These are phyloP conservation scores for Pyrus hybrid DNA, from an alignment of 331 rosid genomes.

Conservation along the genomic window DNA sequence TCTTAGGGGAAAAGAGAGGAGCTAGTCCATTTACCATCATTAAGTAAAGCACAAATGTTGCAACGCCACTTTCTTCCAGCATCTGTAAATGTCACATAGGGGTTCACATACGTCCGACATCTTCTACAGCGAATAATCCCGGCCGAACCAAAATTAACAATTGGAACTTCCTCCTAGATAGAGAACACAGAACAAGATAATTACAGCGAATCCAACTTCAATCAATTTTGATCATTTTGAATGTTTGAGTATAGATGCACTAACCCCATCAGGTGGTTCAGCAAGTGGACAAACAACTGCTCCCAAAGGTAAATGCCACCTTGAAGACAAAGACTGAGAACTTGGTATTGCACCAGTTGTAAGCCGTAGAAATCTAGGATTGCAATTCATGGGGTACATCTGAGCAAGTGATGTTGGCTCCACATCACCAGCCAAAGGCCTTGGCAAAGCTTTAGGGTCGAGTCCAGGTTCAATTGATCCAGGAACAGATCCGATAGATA, in stretches of 20 bases:
- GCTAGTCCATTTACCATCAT: conserved; percentile 66
- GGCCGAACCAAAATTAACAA: conserved; percentile 66
- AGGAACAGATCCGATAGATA: conserved; percentile 55
- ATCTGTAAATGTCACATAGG: conserved; percentile 85
- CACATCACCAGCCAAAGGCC: conserved; percentile 87
- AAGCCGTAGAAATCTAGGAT: conserved; percentile 67
- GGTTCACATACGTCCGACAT: conserved; percentile 94
- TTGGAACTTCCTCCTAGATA: conserved; percentile 83
- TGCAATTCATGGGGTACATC: conserved; percentile 63
- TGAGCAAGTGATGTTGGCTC: conserved; percentile 55
- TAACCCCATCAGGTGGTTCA: conserved; percentile 81
- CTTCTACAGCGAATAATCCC: conserved; percentile 97
- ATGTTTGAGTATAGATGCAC: conserved; percentile 26
- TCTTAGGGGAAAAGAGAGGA: too few species aligned
- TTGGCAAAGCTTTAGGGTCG: conserved; percentile 72
- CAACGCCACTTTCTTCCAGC: conserved; percentile 97
- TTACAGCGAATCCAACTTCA: background rate
- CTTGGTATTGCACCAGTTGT: conserved; percentile 83
- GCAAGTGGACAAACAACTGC: conserved; percentile 99
- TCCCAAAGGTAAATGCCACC: conserved; percentile 99
- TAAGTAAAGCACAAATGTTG: conserved; percentile 80
- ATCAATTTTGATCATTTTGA: conserved; percentile 10
- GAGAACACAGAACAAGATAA: conserved; percentile 16
- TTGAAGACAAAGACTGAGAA: conserved; percentile 89
- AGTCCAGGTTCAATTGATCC: conserved; percentile 81